phyloP scores from a whole-genome alignment of 805 yeast genomes.

The Saccharomycopsis amapae region DNA sequence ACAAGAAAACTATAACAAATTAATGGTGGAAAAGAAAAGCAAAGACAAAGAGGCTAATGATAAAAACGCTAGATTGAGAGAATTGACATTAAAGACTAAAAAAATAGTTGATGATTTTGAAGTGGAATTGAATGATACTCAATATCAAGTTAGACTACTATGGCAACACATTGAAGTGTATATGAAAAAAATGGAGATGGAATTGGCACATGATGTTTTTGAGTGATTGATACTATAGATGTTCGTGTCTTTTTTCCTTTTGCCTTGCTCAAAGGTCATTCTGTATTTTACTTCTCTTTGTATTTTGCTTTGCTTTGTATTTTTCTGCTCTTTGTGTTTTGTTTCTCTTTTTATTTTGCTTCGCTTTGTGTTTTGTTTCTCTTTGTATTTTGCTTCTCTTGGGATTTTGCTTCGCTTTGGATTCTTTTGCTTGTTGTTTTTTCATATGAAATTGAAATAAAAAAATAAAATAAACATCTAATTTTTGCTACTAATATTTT shows the following conservation, averaged over 20 bases:
- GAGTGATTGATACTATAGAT: not conserved
- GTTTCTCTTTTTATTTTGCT: not conserved
- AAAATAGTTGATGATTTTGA: slow-evolving; percentile 31
- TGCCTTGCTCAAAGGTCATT: too few relatives aligned
- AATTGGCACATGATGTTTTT: not conserved
- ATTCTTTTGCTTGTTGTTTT: too few relatives aligned
- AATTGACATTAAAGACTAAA: slow-evolving; percentile 33
- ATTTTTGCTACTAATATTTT: too few relatives aligned
- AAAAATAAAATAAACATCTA: too few relatives aligned
- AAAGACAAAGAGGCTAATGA: slow-evolving; percentile 34
- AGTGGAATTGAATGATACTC: slow-evolving; percentile 35
- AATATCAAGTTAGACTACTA: slow-evolving; percentile 26
- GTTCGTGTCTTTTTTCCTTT: too few relatives aligned
- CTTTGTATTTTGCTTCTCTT: too few relatives aligned
- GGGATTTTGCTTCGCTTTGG: too few relatives aligned
- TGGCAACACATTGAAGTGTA: slow-evolving; percentile 25
- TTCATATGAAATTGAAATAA: too few relatives aligned
- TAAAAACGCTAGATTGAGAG: slow-evolving; percentile 32
- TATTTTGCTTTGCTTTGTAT: not conserved
- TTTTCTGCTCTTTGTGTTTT: not conserved
- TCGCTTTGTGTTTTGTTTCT: not conserved
- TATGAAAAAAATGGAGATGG: slow-evolving; percentile 15
- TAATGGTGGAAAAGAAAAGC: slow-evolving; percentile 32
- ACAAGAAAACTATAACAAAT: slow-evolving; percentile 31
- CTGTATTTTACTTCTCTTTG: not conserved